Conservation (phyloP, 1,139 yeast genomes). For the Taphrina pruni region DNA sequence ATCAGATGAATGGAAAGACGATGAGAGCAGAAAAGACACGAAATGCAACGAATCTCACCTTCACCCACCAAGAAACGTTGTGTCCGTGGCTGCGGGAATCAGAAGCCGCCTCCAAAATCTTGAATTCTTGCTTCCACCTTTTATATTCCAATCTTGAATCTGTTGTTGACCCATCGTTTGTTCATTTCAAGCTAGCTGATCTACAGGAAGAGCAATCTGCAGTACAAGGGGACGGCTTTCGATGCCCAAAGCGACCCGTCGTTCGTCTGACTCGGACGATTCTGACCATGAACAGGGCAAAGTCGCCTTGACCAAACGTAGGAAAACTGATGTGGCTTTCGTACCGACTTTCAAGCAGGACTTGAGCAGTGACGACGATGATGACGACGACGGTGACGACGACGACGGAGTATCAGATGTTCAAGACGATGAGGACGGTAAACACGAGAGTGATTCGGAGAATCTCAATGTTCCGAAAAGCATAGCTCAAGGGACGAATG, state of each 20-base stretch:
- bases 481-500: no score
- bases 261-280: constrained; percentile 6
- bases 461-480: no score
- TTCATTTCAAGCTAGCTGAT: no score
- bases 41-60: background rate
- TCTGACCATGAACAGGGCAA: constrained; percentile 24
- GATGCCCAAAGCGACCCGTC: constrained; percentile 1
- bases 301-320: constrained; percentile 21
- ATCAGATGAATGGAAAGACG: no score
- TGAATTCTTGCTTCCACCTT: background rate
- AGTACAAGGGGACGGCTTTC: no score
- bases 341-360: constrained; percentile 39
- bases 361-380: constrained; percentile 44
- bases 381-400: constrained; percentile 43
- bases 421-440: constrained; percentile 45
- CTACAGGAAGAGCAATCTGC: no score
- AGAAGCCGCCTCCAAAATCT: constrained; percentile 10
- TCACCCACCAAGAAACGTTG: background rate
- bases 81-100: background rate
- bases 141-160: background rate
- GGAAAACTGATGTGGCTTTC: constrained; percentile 31
- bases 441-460: background rate
- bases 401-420: constrained; percentile 23
- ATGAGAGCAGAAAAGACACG: background rate
- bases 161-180: no score